Conservation (phyloP, 73 alveolate genomes). For the Tetrahymena malaccensis region DNA sequence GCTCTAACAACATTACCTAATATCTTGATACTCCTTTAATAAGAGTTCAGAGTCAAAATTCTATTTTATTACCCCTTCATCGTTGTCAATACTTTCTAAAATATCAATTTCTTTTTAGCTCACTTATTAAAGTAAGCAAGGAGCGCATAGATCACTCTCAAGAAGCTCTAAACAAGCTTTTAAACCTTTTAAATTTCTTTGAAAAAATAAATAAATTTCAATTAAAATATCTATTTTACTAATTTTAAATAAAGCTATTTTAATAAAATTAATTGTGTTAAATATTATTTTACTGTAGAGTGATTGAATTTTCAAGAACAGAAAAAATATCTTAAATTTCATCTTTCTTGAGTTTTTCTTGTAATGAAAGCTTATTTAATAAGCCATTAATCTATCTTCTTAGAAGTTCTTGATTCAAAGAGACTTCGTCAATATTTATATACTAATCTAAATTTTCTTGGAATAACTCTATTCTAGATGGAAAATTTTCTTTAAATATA, state of each 20-base stretch:
- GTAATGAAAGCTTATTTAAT: neutral
- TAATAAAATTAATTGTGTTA: neutral
- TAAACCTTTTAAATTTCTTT: neutral
- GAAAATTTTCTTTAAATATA: slow-evolving; percentile 24
- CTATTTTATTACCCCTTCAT: neutral
- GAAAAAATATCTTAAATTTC: slow-evolving; percentile 17
- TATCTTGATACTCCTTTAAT: neutral
- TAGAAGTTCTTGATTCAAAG: neutral
- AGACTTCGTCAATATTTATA: neutral
- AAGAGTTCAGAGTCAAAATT: neutral
- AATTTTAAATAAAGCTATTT: no score
- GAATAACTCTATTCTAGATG: slow-evolving; percentile 21
- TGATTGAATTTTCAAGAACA: neutral
- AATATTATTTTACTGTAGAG: neutral
- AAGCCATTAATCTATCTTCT: slow-evolving; percentile 25
- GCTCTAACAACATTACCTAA: neutral
- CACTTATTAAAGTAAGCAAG: neutral
- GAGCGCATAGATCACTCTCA: neutral
- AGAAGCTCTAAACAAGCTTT: neutral
- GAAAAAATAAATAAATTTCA: neutral
- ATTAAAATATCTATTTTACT: no score
- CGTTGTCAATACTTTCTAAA: neutral
- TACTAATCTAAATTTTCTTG: slow-evolving; percentile 21
- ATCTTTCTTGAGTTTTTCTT: slow-evolving; percentile 5
- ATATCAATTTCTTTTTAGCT: neutral